phyloP scores from a whole-genome alignment of 1,284 basidiomycete genomes.

The Trametes hirsuta region DNA sequence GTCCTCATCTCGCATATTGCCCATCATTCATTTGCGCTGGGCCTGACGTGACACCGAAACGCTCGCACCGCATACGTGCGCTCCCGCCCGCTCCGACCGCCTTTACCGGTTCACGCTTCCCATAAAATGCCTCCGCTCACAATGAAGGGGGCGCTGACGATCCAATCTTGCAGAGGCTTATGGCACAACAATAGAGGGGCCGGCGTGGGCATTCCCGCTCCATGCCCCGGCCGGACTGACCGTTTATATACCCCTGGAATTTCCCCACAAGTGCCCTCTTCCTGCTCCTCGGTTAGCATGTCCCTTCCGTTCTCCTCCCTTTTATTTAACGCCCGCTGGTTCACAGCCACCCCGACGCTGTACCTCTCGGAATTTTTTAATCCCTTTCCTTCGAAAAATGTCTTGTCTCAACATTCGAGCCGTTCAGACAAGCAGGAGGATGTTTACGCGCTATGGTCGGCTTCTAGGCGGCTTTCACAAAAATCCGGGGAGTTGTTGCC shows the following conservation, averaged over 20 bases:
- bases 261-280: not conserved
- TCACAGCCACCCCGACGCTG: slow-evolving; percentile 1
- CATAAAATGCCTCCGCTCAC: slow-evolving; percentile 41
- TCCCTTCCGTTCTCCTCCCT: slow-evolving; percentile 9
- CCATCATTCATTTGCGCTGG: slow-evolving; percentile 21
- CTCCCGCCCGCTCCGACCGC: slow-evolving; percentile 23
- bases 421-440: slow-evolving; percentile 10
- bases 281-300: slow-evolving; percentile 16
- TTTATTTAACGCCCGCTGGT: slow-evolving; percentile 9
- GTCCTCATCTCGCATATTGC: slow-evolving; percentile 14
- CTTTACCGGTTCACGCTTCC: slow-evolving; percentile 38
- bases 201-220: slow-evolving; percentile 38
- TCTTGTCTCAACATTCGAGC: slow-evolving; percentile 15
- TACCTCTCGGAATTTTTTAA: slow-evolving; percentile 3
- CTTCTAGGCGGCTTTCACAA: slow-evolving; percentile 56
- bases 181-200: slow-evolving; percentile 38
- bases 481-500: slow-evolving; percentile 45
- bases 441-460: slow-evolving; percentile 63
- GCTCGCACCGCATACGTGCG: slow-evolving; percentile 21
- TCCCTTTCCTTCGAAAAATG: slow-evolving; percentile 3
- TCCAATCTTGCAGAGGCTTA: slow-evolving; percentile 39
- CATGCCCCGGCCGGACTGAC: slow-evolving; percentile 20
- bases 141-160: slow-evolving; percentile 40
- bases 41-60: slow-evolving; percentile 25
- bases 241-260: slow-evolving; percentile 23